phyloP scores from a whole-genome alignment of 2,329 filamentous ascomycete species.

The Neonectria sp. region DNA sequence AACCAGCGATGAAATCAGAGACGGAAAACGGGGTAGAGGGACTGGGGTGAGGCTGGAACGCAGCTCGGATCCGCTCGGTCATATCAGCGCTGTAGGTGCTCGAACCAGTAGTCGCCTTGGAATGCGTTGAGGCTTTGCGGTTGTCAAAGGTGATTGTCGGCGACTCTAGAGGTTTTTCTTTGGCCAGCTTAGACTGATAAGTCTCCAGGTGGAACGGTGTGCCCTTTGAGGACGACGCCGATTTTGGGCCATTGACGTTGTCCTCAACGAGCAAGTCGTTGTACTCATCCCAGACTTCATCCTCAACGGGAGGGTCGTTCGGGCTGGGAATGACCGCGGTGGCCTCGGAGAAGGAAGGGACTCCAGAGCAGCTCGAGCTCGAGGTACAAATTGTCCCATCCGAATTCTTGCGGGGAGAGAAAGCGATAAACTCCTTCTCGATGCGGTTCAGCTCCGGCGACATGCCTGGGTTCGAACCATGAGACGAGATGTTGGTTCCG shows the following conservation, averaged over 20 bases:
- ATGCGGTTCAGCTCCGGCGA: conserved; percentile 51
- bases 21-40: conserved; percentile 62
- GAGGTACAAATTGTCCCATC: conserved; percentile 65
- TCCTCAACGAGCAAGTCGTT: conserved; percentile 86
- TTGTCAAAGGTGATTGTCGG: conserved; percentile 59
- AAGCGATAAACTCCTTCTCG: conserved; percentile 78
- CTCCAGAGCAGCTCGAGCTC: conserved; percentile 76
- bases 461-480: conserved; percentile 49
- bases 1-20: conserved; percentile 55
- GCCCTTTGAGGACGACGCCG: conserved; percentile 70
- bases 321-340: conserved; percentile 77
- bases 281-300: conserved; percentile 96
- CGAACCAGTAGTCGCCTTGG: conserved; percentile 57
- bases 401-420: conserved; percentile 81
- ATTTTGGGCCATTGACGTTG: conserved; percentile 60
- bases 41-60: conserved; percentile 59
- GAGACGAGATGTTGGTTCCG: conserved; percentile 50
- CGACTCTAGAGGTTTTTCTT: conserved; percentile 61
- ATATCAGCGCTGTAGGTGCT: conserved; percentile 71
- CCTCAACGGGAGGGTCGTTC: conserved; percentile 77
- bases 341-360: conserved; percentile 71
- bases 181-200: conserved; percentile 57
- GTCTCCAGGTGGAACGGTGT: conserved; percentile 70
- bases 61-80: conserved; percentile 66
- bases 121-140: conserved; percentile 52